phyloP scores from a whole-genome alignment of 495 filamentous ascomycete genomes.

The Penicillium manginii region DNA sequence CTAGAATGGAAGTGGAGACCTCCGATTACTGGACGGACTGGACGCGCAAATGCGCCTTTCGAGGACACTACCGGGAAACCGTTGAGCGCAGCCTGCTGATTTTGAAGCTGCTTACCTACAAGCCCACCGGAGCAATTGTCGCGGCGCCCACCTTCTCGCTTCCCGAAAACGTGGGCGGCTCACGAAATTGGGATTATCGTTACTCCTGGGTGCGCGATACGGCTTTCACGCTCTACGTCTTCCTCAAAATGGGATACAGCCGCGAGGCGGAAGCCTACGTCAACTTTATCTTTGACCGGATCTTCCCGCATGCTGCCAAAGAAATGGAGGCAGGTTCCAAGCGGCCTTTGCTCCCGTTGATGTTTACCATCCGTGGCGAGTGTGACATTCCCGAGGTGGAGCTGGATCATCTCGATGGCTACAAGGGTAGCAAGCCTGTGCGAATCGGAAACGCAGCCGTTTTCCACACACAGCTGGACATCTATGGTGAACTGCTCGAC shows the following conservation, averaged over 20 bases:
- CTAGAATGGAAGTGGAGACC: slow-evolving; percentile 65
- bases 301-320: slow-evolving; percentile 48
- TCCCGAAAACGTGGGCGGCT: slow-evolving; percentile 71
- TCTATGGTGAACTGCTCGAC: slow-evolving; percentile 77
- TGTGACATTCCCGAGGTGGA: slow-evolving; percentile 72
- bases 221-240: slow-evolving; percentile 75
- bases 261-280: slow-evolving; percentile 75
- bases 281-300: slow-evolving; percentile 70
- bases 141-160: slow-evolving; percentile 67
- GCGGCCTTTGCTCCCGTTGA: slow-evolving; percentile 64
- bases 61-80: slow-evolving; percentile 70
- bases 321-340: slow-evolving; percentile 44
- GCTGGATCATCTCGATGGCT: slow-evolving; percentile 67
- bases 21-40: slow-evolving; percentile 71
- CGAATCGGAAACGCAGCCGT: slow-evolving; percentile 77
- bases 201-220: slow-evolving; percentile 77
- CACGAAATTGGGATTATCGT: slow-evolving; percentile 78
- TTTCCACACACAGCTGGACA: slow-evolving; percentile 74
- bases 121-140: slow-evolving; percentile 60
- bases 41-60: slow-evolving; percentile 69
- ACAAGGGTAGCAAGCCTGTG: slow-evolving; percentile 67
- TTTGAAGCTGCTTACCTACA: slow-evolving; percentile 72
- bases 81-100: slow-evolving; percentile 70
- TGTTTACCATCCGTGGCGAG: slow-evolving; percentile 75
- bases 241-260: slow-evolving; percentile 74